A percentile compares a stretch with the other conserved stretches of the same genome.
phyloP scores from a whole-genome alignment of 257 asterid species.

The Nicotiana sylvestris region DNA sequence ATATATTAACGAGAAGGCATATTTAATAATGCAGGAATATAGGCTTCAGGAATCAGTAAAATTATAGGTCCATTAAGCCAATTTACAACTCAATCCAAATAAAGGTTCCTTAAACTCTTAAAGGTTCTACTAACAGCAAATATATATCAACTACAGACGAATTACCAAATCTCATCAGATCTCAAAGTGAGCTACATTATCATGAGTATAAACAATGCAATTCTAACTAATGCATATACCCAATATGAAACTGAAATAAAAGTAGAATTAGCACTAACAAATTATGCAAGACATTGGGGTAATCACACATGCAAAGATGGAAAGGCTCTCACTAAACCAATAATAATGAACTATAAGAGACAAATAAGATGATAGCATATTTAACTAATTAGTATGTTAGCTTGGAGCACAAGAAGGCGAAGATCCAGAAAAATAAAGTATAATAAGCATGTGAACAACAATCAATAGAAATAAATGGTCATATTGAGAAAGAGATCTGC shows the following conservation, averaged over 20 bases:
- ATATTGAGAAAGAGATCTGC: neutral
- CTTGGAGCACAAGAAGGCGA: neutral
- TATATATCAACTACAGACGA: neutral
- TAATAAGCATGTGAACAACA: neutral
- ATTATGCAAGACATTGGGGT: neutral
- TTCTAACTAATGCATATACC: slow-evolving; percentile 2
- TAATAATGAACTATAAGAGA: neutral
- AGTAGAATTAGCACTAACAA: neutral
- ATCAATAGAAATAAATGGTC: neutral
- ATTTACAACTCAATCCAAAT: neutral
- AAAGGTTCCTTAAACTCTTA: neutral
- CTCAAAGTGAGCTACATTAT: neutral
- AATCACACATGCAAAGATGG: neutral
- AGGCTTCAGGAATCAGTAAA: neutral
- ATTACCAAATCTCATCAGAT: neutral
- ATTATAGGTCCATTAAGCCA: neutral
- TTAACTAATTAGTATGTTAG: neutral
- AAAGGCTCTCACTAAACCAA: neutral
- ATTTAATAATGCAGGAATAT: neutral
- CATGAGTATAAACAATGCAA: neutral
- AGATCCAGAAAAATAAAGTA: neutral
- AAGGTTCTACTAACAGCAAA: neutral
- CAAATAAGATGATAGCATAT: neutral
- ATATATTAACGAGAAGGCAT: neutral
- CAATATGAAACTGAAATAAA: neutral